Conservation (phyloP, 768 basidiomycete species). For the Boletus pseudopeckii region DNA sequence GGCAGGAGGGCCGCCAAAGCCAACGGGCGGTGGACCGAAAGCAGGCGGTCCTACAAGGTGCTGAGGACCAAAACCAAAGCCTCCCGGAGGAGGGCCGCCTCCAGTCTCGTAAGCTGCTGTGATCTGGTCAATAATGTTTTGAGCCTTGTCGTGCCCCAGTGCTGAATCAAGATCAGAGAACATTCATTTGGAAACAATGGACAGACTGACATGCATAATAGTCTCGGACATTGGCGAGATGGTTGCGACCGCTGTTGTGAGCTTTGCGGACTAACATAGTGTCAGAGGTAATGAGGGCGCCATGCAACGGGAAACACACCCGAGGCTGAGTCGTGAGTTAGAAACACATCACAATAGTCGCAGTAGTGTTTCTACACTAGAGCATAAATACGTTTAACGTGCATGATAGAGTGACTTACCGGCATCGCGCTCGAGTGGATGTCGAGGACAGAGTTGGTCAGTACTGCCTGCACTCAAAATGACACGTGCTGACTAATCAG, state of each 20-base stretch:
- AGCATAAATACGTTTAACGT: slow-evolving; percentile 2
- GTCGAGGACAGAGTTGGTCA: slow-evolving; percentile 14
- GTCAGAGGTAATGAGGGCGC: slow-evolving; percentile 4
- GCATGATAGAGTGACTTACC: slow-evolving; percentile 39
- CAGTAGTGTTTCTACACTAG: slow-evolving; percentile 80
- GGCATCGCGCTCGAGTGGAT: slow-evolving; percentile 51
- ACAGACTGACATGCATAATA: slow-evolving; percentile 84
- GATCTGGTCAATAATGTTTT: slow-evolving; percentile 98
- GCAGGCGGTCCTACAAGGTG: slow-evolving; percentile 60
- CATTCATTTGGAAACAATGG: neutral
- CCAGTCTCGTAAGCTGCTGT: slow-evolving; percentile 88
- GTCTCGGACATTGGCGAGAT: slow-evolving; percentile 92
- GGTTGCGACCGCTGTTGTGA: slow-evolving; percentile 97
- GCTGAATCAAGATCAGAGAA: slow-evolving; percentile 41
- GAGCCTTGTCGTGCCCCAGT: slow-evolving; percentile 94
- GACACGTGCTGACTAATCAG: slow-evolving; percentile 25
- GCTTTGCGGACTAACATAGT: slow-evolving; percentile 80
- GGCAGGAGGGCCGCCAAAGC: slow-evolving; percentile 49
- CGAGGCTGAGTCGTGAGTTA: slow-evolving; percentile 93
- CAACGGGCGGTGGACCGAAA: slow-evolving; percentile 51
- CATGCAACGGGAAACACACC: slow-evolving; percentile 43
- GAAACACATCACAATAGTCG: slow-evolving; percentile 90
- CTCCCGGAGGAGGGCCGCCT: slow-evolving; percentile 81
- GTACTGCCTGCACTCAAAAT: slow-evolving; percentile 21
- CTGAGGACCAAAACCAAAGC: slow-evolving; percentile 83